A percentile compares a stretch with the other conserved stretches of the same genome.
Conservation (phyloP, 805 yeast genomes). For the Cyberlindnera meyerae region DNA sequence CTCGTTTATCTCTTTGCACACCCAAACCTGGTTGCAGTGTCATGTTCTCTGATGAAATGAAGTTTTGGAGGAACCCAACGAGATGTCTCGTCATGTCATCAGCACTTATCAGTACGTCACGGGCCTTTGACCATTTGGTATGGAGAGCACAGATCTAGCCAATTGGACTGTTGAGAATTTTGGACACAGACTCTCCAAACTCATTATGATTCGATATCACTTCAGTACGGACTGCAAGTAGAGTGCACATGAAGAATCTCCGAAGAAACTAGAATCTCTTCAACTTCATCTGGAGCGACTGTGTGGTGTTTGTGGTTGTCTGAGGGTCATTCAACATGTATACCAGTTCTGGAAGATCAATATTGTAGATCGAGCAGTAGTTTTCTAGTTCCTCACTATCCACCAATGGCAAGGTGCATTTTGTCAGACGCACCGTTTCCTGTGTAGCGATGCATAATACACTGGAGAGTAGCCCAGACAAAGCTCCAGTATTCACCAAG, state of each 20-base stretch:
- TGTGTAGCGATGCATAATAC: constrained; percentile 32
- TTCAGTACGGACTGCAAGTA: constrained; percentile 30
- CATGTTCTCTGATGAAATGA: neutral
- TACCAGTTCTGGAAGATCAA: constrained; percentile 29
- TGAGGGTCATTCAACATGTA: constrained; percentile 12
- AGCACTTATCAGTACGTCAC: no score
- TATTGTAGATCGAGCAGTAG: constrained; percentile 40
- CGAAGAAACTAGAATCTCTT: constrained; percentile 34
- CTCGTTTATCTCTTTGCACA: neutral
- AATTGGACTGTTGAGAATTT: constrained; percentile 6
- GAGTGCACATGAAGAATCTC: constrained; percentile 38
- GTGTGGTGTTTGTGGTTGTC: constrained; percentile 11
- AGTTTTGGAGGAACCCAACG: no score
- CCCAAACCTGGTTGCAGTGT: constrained; percentile 4
- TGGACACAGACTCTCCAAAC: constrained; percentile 8
- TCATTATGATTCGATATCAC: constrained; percentile 4
- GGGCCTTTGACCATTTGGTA: no score
- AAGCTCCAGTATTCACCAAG: constrained; percentile 2
- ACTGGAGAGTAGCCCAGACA: constrained; percentile 24
- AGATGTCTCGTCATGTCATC: no score
- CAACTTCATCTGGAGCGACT: constrained; percentile 30
- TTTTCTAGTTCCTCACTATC: constrained; percentile 32
- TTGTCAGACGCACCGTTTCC: constrained; percentile 25
- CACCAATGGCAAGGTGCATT: constrained; percentile 26
- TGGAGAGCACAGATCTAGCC: neutral